Evolutionary conservation across 2,329 filamentous ascomycete species (phyloP).

Genomic region (Xylariaceae sp.): DNA sequence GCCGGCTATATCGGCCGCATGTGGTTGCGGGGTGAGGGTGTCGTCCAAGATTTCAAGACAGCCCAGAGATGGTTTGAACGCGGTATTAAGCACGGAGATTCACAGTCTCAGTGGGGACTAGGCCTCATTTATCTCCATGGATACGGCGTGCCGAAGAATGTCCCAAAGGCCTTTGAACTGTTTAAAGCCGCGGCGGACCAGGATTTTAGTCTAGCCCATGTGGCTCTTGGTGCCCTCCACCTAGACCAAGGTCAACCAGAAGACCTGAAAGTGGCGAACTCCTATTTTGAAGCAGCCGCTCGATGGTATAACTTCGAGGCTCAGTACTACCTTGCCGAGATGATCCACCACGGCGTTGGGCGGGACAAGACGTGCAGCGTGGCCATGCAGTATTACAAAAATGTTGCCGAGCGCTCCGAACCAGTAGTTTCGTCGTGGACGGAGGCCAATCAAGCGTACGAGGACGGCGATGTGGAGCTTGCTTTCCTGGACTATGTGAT

Average conservation of each 20-base stretch:
- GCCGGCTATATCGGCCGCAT: conserved; percentile 86
- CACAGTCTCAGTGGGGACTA: conserved; percentile 78
- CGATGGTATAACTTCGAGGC: conserved; percentile 82
- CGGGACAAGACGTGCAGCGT: conserved; percentile 73
- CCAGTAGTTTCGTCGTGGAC: conserved; percentile 70
- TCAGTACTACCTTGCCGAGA: conserved; percentile 87
- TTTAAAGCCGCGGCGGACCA: conserved; percentile 79
- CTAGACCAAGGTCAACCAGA: conserved; percentile 71
- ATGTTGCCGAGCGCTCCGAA: conserved; percentile 69
- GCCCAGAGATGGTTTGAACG: conserved; percentile 81
- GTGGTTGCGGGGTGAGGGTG: conserved; percentile 82
- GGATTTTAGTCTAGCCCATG: conserved; percentile 74
- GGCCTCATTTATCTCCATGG: conserved; percentile 81
- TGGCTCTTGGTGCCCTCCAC: conserved; percentile 77
- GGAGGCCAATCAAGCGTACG: conserved; percentile 80
- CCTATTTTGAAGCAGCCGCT: conserved; percentile 84
- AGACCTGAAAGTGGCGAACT: conserved; percentile 71
- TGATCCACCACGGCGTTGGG: conserved; percentile 75
- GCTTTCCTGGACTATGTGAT: conserved; percentile 79
- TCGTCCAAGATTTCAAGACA: conserved; percentile 70
- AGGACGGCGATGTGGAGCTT: conserved; percentile 71
- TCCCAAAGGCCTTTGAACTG: conserved; percentile 66
- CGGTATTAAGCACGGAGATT: conserved; percentile 69
- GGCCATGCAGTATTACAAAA: conserved; percentile 79
- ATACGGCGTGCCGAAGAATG: conserved; percentile 63